Percentiles rank a stretch among this genome's conserved stretches.
Conservation (phyloP, 208 protist genomes). For the Phytomonas serpens region DNA sequence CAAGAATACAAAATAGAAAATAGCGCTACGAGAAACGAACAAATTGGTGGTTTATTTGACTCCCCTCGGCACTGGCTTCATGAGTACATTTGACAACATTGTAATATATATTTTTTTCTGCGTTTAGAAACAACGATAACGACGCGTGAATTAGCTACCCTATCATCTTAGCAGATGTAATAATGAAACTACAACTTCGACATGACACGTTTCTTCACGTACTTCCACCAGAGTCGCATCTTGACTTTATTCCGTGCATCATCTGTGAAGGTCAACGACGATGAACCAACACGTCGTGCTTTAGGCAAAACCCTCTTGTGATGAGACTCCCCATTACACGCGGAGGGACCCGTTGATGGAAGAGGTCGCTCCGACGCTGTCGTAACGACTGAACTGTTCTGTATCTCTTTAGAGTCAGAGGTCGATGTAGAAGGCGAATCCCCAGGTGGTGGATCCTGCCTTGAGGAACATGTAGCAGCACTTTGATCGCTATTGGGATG, state of each 20-base stretch:
- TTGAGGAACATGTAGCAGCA: not conserved
- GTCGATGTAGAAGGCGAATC: not conserved
- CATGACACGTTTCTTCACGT: not conserved
- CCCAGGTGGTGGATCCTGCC: not conserved
- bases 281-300: not conserved
- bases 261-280: not conserved
- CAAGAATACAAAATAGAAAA: not conserved
- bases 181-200: not conserved
- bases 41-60: not conserved
- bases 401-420: not conserved
- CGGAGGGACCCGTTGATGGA: not conserved
- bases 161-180: not conserved
- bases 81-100: not conserved
- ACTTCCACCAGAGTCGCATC: not conserved
- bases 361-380: not conserved
- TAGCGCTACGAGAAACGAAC: not conserved
- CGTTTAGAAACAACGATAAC: not conserved
- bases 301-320: not conserved
- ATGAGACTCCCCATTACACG: not conserved
- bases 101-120: not conserved
- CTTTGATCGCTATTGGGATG: not conserved
- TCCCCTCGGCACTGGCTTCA: not conserved
- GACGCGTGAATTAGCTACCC: not conserved
- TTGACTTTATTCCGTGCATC: not conserved
- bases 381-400: not conserved